Conservation (phyloP, 345 rosid species). For the Adansonia digitata region DNA sequence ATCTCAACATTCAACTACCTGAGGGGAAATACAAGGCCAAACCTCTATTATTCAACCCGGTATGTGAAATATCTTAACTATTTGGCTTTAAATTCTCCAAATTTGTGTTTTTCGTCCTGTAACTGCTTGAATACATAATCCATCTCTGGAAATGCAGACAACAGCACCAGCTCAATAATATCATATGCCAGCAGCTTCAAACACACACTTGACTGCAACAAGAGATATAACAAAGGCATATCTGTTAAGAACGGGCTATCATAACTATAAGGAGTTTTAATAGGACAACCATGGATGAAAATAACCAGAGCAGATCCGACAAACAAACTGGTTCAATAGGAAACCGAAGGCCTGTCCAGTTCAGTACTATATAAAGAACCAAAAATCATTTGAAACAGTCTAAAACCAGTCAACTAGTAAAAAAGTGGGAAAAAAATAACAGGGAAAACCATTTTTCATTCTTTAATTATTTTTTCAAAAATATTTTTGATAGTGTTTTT, state of each 20-base stretch:
- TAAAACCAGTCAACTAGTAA: too few relatives aligned
- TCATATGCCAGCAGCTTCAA: conserved; percentile 73
- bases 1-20: conserved; percentile 17
- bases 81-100: conserved; percentile 53
- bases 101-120: conserved; percentile 60
- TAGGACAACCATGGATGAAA: background rate
- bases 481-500: too few relatives aligned
- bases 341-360: too few relatives aligned
- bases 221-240: background rate
- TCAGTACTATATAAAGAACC: too few relatives aligned
- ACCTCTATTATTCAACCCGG: background rate
- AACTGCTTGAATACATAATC: conserved; percentile 57
- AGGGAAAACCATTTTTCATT: too few relatives aligned
- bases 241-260: background rate
- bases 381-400: too few relatives aligned
- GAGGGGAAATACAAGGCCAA: conserved; percentile 2
- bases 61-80: conserved; percentile 7
- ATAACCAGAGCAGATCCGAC: too few relatives aligned
- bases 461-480: too few relatives aligned
- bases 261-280: background rate
- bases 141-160: conserved; percentile 79
- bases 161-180: conserved; percentile 66
- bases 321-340: too few relatives aligned
- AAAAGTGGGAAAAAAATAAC: too few relatives aligned
- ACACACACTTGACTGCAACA: conserved; percentile 71